These are phyloP conservation scores for Plantago ovata DNA, from an alignment of 257 asterid genomes.

Conservation along the genomic window DNA sequence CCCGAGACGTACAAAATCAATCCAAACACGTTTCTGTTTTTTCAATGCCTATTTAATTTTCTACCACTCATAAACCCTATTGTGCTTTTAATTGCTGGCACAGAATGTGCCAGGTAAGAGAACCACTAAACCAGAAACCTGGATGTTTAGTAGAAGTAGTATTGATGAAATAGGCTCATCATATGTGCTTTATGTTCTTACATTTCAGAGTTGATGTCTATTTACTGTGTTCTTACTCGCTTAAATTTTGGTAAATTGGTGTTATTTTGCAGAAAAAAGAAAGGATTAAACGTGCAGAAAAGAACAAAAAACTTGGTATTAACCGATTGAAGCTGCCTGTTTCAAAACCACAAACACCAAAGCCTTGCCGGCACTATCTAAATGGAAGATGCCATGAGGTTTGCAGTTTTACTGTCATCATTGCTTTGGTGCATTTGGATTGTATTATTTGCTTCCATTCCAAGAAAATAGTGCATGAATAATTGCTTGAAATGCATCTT, in stretches of 20 bases:
- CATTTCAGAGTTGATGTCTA: background rate
- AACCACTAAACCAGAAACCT: background rate
- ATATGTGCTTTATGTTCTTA: background rate
- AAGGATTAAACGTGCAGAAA: conserved; percentile 70
- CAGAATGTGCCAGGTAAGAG: background rate
- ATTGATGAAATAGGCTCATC: background rate
- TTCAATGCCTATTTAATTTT: background rate
- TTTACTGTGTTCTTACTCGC: conserved; percentile 11
- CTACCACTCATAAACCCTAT: background rate
- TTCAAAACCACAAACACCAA: conserved; percentile 50
- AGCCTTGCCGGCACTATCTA: conserved; percentile 70
- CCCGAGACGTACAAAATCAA: background rate
- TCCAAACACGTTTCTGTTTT: background rate
- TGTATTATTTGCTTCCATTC: conserved; percentile 16
- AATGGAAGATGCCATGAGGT: conserved; percentile 94
- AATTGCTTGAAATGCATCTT: conserved; percentile 18
- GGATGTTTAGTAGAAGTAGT: background rate
- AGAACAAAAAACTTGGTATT: conserved; percentile 68
- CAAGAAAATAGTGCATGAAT: conserved; percentile 1
- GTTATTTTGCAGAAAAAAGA: conserved; percentile 57
- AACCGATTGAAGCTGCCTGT: conserved; percentile 72
- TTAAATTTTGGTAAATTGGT: conserved; percentile 12
- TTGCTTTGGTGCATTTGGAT: conserved; percentile 16
- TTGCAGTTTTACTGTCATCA: conserved; percentile 4
- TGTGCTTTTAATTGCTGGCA: background rate